Base-by-base conservation (phyloP, 495 filamentous ascomycete genomes). In the Podospora anserina region DNA sequence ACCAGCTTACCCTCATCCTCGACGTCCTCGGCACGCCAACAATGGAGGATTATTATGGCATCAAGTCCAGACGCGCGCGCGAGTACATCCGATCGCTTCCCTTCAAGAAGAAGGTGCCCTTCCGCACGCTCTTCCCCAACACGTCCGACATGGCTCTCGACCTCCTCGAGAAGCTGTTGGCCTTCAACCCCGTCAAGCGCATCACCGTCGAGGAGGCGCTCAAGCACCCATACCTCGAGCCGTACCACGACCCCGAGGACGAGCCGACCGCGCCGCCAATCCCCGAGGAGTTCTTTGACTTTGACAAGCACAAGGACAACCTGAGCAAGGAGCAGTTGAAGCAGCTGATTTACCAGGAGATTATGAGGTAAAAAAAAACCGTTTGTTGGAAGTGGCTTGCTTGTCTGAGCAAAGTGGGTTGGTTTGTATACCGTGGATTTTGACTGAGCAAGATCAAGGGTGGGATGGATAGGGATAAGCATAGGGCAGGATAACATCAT, bases 21-120 rank as follows among this genome's bases (percentile, higher is more conserved):
- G 96, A 99, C 72, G 95, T 99, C 15, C 91, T 99, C 66, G 96
- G 96, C 66, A 99, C 96, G 13, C 96, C 96, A 4, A 99, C 96
- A 3, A 99, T 99, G 96, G 96, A 99, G 78, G 96, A 99, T 75
- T 99, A 99, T 86, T 99, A 99, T 70, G 96, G 96, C 65, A 99
- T 99, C 88, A 98, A 98, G 81, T 99, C 96, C 55, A 91, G 96
- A 67, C 91, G 96, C 70, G 96, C 96, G 28, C 89, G 96, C 69
- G 96, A 99, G 81, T 99, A 99, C 81, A 99, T 99, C 78, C 93
- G 96, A 55, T 97, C 94, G 59, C 89, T 99, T 53, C 96, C 96
- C n/a, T 99, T 99, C 86, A 99, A 98, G 88, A 99, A 99, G 90
- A 97, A 97, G 87, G 94, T 98, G 61, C 94, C 96, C 0, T 96